Conservation (phyloP, 306 rosid species). For the Begonia peltatifolia region DNA sequence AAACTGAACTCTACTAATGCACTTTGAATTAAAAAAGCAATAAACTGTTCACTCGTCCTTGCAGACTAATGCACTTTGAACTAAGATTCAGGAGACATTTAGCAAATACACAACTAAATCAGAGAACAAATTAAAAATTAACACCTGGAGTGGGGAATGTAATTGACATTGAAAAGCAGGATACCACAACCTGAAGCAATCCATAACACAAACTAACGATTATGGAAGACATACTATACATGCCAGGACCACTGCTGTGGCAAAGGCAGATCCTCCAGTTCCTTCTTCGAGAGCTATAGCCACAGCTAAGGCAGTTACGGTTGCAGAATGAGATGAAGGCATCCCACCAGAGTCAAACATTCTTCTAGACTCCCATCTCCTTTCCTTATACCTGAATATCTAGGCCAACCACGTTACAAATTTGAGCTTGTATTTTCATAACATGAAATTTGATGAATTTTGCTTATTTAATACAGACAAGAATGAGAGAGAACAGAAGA, state of each 20-base stretch:
- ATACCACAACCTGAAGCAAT: background rate
- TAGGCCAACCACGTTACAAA: slow-evolving; percentile 18
- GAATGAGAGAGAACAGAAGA: background rate
- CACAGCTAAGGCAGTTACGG: slow-evolving; percentile 80
- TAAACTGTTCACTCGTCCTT: too few relatives aligned
- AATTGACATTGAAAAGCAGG: background rate
- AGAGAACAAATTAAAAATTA: too few relatives aligned
- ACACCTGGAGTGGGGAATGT: background rate
- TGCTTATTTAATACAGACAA: too few relatives aligned
- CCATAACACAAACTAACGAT: background rate
- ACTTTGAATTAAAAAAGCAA: too few relatives aligned
- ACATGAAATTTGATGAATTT: too few relatives aligned
- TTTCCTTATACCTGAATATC: slow-evolving; percentile 73
- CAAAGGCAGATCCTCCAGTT: slow-evolving; percentile 65
- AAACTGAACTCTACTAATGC: too few relatives aligned
- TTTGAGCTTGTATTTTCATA: slow-evolving; percentile 11
- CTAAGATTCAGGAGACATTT: too few relatives aligned
- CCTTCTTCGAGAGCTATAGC: slow-evolving; percentile 90
- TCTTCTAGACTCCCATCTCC: slow-evolving; percentile 82
- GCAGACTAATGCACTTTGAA: too few relatives aligned
- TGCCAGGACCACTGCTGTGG: slow-evolving; percentile 67
- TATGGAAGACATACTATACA: slow-evolving; percentile 44
- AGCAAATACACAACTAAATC: too few relatives aligned
- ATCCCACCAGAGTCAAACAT: slow-evolving; percentile 91
- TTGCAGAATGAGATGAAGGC: slow-evolving; percentile 98